Base-by-base conservation (phyloP, 345 rosid genomes). In the Camelina neglecta region DNA sequence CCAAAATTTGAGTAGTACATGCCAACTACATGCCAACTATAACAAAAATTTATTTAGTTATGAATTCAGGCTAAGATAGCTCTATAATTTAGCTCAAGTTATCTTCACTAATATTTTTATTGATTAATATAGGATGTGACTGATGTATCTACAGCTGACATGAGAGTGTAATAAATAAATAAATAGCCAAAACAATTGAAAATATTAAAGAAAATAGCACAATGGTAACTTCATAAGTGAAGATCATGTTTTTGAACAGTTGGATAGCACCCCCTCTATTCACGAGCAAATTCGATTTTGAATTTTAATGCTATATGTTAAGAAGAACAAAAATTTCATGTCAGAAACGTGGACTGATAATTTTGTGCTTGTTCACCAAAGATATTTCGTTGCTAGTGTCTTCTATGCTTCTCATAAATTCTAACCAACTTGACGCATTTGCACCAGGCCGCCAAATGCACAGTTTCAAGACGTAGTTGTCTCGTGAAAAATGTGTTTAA, bases 1-100 rank as follows among this genome's bases (percentile, higher is more conserved):
- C 42, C 58, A 57, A 45, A 12, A 69, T 45, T 35, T 57, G 70
- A 64, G 47, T 45, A 65, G 69, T 53, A 76, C 75, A 69, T 21
- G 69, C 65, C 31, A 21, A 21, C n/a, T n/a, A n/a, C n/a, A 1
- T 21, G 23, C 63, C 66, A 69, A 69, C 70, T 53, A 45, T 76
- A 21, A 20, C 60, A 31, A 29, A 31, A 29, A 18, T 18, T 18
- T 18, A 18, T 18, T 18, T 18, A 18, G 18, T 18, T 18, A 18
- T 18, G 18, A 18, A 18, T 18, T 18, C 18, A 18, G 18, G 18
- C 18, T 18, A 18, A 21, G 21, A 60, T 72, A 38, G 50, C 12
- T 38, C 31, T 59, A n/a, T 70, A 58, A 2, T 8, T 8, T 31
- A 42, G n/a, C 13, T 45, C 8, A 15, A 20, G 1, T 56, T 3